Evolutionary conservation across 805 yeast species (phyloP), one percentile per base, ranked within the genome.

Genomic region (Wickerhamomyces pijperi): DNA sequence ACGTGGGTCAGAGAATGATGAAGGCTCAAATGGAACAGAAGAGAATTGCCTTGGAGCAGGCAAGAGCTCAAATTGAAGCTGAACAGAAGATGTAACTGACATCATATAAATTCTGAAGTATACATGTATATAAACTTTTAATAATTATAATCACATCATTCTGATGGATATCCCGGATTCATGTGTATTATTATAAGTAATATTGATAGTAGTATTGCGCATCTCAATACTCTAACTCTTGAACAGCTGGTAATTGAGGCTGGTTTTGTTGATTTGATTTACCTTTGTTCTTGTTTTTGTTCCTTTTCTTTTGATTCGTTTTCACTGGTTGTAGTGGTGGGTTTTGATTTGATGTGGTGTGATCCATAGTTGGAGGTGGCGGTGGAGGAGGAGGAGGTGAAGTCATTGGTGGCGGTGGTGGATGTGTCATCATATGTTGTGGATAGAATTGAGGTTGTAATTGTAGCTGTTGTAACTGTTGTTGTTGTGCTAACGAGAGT

Each of bases 331-430:
- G 29, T 8, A 14, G 29, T 4, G 29, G 29, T 11, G 13, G 7
- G n/a, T 25, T n/a, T n/a, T n/a, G n/a, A n/a, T n/a, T n/a, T n/a
- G n/a, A n/a, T n/a, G n/a, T n/a, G n/a, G n/a, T n/a, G 51, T 98
- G 99, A 60, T 81, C 98, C 68, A 88, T 97, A 2, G 99, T 97
- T 49, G 80, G 99, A 70, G 95, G 86, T 39, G 95, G 95, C 1
- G 76, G 81, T 44, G 53, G 63, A 11, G 98, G 99, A 41, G 71
- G 70, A 49, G 97, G 97, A 0, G 76, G n/a, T n/a, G n/a, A n/a
- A n/a, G n/a, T n/a, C n/a, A n/a, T 92, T 16, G 92, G 97, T 65
- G 38, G 54, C 35, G 34, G 42, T 42, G 32, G 53, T 46, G 34
- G 50, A 44, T 18, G 19, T 31, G 17, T 8, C 7, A 14, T 13